Evolutionary conservation across 139 green algal species (phyloP).

Genomic region (Chlorella ohadii): DNA sequence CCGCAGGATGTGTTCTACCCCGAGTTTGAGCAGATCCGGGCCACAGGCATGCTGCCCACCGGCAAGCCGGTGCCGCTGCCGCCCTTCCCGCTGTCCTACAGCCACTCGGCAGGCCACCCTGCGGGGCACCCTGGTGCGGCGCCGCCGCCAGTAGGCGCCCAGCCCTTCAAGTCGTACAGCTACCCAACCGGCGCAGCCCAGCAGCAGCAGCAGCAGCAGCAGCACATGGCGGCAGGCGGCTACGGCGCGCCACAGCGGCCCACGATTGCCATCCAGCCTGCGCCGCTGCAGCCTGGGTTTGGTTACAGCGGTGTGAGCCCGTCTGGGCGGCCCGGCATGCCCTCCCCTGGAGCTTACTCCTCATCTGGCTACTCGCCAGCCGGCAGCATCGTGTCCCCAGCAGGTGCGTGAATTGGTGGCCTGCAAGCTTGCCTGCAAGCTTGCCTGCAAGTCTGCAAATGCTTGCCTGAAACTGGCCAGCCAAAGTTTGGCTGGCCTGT

Average conservation of each 20-base stretch:
- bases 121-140: not conserved
- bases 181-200: not conserved
- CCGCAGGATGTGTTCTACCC: constrained; percentile 46
- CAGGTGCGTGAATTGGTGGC: not conserved
- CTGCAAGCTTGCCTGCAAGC: too few species aligned
- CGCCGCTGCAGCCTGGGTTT: constrained; percentile 11
- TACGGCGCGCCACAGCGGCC: constrained; percentile 5
- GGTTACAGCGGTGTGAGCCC: not conserved
- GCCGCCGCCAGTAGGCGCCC: too few species aligned
- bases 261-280: constrained; percentile 24
- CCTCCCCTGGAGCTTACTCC: constrained; percentile 1
- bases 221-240: not conserved
- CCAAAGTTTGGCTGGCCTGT: too few species aligned
- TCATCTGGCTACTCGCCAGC: constrained; percentile 2
- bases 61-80: constrained; percentile 34
- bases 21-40: constrained; percentile 49
- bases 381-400: not conserved
- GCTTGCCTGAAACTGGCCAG: too few species aligned
- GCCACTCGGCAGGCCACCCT: not conserved
- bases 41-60: constrained; percentile 46
- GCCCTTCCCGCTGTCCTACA: not conserved
- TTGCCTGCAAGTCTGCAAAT: too few species aligned
- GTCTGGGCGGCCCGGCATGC: not conserved
- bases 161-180: not conserved
- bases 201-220: not conserved